Evolutionary conservation across 2,329 filamentous ascomycete species (phyloP), one percentile per base, ranked within the genome.

Genomic region (Leptographium radiaticola): DNA sequence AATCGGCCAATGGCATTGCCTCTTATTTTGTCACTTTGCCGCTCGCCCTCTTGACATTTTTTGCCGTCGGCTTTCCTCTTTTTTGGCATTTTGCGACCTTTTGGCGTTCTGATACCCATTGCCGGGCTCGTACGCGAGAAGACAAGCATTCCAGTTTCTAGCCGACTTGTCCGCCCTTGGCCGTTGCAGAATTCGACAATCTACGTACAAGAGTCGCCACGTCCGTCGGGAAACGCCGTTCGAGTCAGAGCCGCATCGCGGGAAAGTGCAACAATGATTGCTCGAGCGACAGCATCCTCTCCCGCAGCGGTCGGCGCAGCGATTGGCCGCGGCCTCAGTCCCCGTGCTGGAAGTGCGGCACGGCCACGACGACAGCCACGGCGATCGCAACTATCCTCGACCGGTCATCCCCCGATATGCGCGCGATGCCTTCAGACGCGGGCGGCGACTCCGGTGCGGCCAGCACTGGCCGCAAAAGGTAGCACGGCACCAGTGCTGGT

Each of bases 371-470:
- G 39, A 49, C 53, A 54, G 15, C 51, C 52, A 5, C 43, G 33
- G 20, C 58, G 53, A 12, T 31, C 49, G n/a, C 51, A 42, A 20
- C 7, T 34, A 36, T 42, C 53, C 52, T 48, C 15, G 18, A 12
- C 18, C 11, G 44, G 18, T 2, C 12, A 18, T 13, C 11, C 33
- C 11, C 20, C 53, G n/a, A 31, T 56, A 43, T 59, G 59, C 43
- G 25, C 48, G n/a, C 56, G 56, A 4, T 58, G 59, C 8, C 42
- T 59, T 6, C 54, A 55, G 43, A 57, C 57, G 5, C 15, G 49
- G 12, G 40, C 53, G 16, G 20, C 20, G 2, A 5, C 16, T 7
- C 25, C 34, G 18, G 13, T 39, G 6, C 25, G 33, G 33, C 30
- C 31, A 15, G 12, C 43, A 7, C 15, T 11, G 20, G 8, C 25